Conservation (phyloP, 305 asterid species). For the Fraxinus albicans region DNA sequence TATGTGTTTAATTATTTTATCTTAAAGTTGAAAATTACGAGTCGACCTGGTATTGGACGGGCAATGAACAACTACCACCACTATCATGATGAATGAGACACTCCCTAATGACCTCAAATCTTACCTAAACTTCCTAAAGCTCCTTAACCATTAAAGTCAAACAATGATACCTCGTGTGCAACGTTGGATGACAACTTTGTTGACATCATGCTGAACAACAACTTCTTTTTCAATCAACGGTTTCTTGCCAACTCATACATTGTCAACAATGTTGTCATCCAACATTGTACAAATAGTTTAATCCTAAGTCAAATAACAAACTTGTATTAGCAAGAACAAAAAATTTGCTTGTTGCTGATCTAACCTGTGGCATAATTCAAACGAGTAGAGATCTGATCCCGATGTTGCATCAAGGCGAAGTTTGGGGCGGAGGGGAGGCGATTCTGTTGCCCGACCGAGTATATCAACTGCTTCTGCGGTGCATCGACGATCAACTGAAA, state of each 20-base stretch:
- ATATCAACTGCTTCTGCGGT: conserved; percentile 52
- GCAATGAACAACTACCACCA: neutral
- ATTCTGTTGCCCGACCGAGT: conserved; percentile 56
- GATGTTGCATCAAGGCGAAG: conserved; percentile 47
- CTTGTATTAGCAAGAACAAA: neutral
- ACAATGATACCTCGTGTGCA: neutral
- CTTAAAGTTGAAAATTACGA: neutral
- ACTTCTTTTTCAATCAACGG: too few relatives aligned
- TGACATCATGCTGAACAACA: too few relatives aligned
- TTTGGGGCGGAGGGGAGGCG: conserved; percentile 38
- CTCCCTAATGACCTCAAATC: neutral
- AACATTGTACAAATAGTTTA: too few relatives aligned
- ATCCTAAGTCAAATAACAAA: neutral
- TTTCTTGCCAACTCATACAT: too few relatives aligned
- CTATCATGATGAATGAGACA: neutral
- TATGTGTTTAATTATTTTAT: neutral
- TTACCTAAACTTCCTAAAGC: neutral
- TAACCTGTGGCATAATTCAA: conserved; percentile 69
- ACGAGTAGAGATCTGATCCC: conserved; percentile 35
- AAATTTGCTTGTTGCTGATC: conserved; percentile 11
- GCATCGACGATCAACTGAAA: conserved; percentile 46
- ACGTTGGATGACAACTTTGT: too few relatives aligned
- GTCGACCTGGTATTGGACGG: neutral
- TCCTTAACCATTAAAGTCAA: neutral
- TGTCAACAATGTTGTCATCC: too few relatives aligned